Percentiles rank a stretch among this genome's conserved stretches.
Evolutionary conservation across 2,329 filamentous ascomycete species (phyloP).

Genomic region (Ceratocystis papillata): DNA sequence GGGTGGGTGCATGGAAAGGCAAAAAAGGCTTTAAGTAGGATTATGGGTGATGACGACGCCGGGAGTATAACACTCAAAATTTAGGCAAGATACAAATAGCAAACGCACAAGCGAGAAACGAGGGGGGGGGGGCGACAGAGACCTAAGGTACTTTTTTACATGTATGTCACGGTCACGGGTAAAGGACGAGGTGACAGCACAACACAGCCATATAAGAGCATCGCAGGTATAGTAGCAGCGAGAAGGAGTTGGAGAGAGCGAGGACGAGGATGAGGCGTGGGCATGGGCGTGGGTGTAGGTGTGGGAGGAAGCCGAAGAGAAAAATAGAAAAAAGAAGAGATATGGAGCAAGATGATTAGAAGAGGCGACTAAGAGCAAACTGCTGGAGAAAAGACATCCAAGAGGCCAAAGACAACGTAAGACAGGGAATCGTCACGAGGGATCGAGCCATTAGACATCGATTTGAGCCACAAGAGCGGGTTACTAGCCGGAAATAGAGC

Average conservation of each 20-base stretch:
- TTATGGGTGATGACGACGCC: slow-evolving; percentile 10
- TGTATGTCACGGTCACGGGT: slow-evolving; percentile 6
- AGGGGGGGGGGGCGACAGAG: background rate
- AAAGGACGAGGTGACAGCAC: slow-evolving; percentile 4
- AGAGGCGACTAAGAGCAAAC: background rate
- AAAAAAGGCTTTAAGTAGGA: background rate
- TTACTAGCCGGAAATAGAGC: background rate
- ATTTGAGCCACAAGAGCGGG: background rate
- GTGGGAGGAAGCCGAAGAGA: background rate
- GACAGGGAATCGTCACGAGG: background rate
- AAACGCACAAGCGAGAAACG: background rate
- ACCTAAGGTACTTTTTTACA: background rate
- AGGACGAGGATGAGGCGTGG: background rate
- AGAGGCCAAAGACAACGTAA: background rate
- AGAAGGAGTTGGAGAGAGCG: background rate
- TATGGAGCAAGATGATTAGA: background rate
- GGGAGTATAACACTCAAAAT: too few species aligned
- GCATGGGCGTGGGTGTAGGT: background rate
- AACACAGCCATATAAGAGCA: slow-evolving; percentile 1
- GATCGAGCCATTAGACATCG: background rate
- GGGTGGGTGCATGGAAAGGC: background rate
- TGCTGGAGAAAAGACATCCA: too few species aligned
- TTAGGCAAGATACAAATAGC: background rate
- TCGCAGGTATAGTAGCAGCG: slow-evolving; percentile 8
- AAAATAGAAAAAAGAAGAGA: background rate